phyloP scores from a whole-genome alignment of 2,329 filamentous ascomycete species.

The Clonostachys rosea region DNA sequence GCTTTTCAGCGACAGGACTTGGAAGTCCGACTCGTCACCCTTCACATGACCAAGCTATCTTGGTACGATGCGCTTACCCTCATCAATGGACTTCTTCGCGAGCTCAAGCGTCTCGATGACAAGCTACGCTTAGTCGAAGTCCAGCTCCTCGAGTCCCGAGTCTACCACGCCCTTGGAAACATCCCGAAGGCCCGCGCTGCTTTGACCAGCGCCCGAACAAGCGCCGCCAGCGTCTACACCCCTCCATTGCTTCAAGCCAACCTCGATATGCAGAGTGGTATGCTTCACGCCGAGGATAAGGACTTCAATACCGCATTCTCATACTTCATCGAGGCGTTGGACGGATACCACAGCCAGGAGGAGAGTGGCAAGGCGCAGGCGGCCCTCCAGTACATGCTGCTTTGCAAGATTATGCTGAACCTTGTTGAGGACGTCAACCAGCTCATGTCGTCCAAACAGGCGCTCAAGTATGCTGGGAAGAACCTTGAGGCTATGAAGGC shows the following conservation, averaged over 20 bases:
- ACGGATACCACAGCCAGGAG: slow-evolving; percentile 93
- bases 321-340: slow-evolving; percentile 98
- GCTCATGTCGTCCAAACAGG: slow-evolving; percentile 93
- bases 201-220: slow-evolving; percentile 89
- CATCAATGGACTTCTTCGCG: slow-evolving; percentile 92
- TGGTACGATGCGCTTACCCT: slow-evolving; percentile 96
- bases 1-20: slow-evolving; percentile 97
- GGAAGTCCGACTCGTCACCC: slow-evolving; percentile 86
- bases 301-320: slow-evolving; percentile 99
- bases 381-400: slow-evolving; percentile 96
- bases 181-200: slow-evolving; percentile 93
- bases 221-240: slow-evolving; percentile 94
- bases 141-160: slow-evolving; percentile 91
- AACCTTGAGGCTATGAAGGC: slow-evolving; percentile 99
- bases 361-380: slow-evolving; percentile 88
- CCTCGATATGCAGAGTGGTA: slow-evolving; percentile 98
- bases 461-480: slow-evolving; percentile 91
- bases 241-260: slow-evolving; percentile 92
- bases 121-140: slow-evolving; percentile 98
- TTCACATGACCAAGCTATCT: slow-evolving; percentile 96
- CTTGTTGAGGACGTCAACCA: slow-evolving; percentile 92
- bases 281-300: slow-evolving; percentile 96
- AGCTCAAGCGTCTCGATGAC: slow-evolving; percentile 97
- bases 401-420: slow-evolving; percentile 99
- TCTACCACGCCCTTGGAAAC: slow-evolving; percentile 97